Conservation (phyloP, 306 rosid species). For the Glycine tomentella region DNA sequence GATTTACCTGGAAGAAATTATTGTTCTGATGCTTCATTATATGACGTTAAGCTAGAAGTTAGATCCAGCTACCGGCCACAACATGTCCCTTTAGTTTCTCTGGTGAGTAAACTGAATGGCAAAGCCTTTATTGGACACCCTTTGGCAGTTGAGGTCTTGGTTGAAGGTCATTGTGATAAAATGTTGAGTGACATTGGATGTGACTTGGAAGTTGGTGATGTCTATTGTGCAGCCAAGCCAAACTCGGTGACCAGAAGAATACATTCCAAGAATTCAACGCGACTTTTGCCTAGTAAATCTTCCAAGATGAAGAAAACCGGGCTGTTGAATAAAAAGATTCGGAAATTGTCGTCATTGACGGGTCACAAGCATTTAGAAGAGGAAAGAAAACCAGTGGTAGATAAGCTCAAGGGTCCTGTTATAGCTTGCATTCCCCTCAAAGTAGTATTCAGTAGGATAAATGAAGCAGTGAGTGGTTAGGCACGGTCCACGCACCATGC, state of each 20-base stretch:
- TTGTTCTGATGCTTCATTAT: conserved; percentile 59
- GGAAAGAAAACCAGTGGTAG: conserved; percentile 63
- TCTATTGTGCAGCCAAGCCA: conserved; percentile 42
- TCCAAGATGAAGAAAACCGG: conserved; percentile 72
- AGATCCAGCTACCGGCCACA: conserved; percentile 81
- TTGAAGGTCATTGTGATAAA: conserved; percentile 64
- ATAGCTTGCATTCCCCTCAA: conserved; percentile 88
- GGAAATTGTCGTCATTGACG: conserved; percentile 85
- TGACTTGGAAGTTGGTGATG: conserved; percentile 49
- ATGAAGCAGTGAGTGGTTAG: conserved; percentile 81
- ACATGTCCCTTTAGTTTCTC: conserved; percentile 92
- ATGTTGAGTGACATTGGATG: conserved; percentile 52
- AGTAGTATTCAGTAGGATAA: conserved; percentile 87
- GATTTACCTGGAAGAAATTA: conserved; percentile 63
- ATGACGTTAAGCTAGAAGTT: conserved; percentile 76
- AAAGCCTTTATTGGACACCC: conserved; percentile 97
- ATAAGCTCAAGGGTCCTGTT: conserved; percentile 72
- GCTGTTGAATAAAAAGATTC: conserved; percentile 70
- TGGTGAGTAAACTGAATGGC: conserved; percentile 85
- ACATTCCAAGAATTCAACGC: conserved; percentile 52
- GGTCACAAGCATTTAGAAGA: conserved; percentile 69
- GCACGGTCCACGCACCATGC: conserved; percentile 65
- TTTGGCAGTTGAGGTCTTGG: conserved; percentile 71
- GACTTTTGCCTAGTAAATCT: conserved; percentile 52
- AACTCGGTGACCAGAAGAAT: conserved; percentile 49